Conservation (phyloP, 2,329 filamentous ascomycete genomes). For the Tolypocladium ovalisporum region DNA sequence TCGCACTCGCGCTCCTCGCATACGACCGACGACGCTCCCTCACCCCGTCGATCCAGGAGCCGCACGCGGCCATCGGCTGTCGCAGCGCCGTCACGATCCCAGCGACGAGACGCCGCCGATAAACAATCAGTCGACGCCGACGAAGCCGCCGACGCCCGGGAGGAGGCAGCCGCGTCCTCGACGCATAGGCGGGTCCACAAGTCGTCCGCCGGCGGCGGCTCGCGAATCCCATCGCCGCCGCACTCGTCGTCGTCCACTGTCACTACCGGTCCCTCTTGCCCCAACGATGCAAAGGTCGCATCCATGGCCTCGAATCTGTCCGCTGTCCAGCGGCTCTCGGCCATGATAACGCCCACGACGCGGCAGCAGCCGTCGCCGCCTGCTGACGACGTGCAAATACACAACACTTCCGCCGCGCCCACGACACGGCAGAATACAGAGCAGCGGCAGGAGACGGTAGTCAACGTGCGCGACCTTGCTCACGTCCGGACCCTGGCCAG, state of each 20-base stretch:
- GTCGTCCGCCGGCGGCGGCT: slow-evolving; percentile 27
- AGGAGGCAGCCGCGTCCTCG: background rate
- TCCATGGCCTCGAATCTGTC: slow-evolving; percentile 35
- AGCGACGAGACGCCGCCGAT: slow-evolving; percentile 9
- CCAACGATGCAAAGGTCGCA: slow-evolving; percentile 29
- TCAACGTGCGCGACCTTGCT: slow-evolving; percentile 78
- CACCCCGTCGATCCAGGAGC: slow-evolving; percentile 13
- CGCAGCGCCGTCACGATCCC: slow-evolving; percentile 14
- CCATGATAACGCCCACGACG: slow-evolving; percentile 7
- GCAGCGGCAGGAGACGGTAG: slow-evolving; percentile 30
- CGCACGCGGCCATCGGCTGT: slow-evolving; percentile 10
- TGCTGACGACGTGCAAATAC: slow-evolving; percentile 26
- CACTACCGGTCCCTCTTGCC: slow-evolving; percentile 21
- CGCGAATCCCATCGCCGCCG: slow-evolving; percentile 42
- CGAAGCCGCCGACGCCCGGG: background rate
- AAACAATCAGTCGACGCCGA: background rate
- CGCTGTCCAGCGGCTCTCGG: slow-evolving; percentile 9
- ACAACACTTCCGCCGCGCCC: background rate
- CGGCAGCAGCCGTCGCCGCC: slow-evolving; percentile 23
- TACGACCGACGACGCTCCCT: slow-evolving; percentile 1
- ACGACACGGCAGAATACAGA: background rate
- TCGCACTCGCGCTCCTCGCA: slow-evolving; percentile 9
- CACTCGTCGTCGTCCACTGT: slow-evolving; percentile 39
- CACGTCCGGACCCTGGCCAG: slow-evolving; percentile 85
- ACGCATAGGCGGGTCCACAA: background rate